These are phyloP conservation scores for Fusarium pininemorale DNA, from an alignment of 2,329 filamentous ascomycete genomes.

Conservation along the genomic window DNA sequence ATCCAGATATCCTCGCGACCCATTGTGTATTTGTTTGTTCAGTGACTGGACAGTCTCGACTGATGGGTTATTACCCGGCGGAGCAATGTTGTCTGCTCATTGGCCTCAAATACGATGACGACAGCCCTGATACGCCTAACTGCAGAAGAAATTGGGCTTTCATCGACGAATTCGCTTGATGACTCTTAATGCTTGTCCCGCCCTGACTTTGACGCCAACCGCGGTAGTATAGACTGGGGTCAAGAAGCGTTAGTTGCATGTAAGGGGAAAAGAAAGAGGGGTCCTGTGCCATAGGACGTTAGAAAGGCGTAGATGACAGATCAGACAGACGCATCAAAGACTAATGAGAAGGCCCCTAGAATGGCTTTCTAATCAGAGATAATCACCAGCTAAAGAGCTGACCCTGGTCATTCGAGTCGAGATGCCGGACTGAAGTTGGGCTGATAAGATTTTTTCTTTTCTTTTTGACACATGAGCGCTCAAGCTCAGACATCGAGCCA, in stretches of 20 bases:
- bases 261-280: constrained; percentile 7
- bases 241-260: constrained; percentile 12
- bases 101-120: constrained; percentile 1
- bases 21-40: not conserved
- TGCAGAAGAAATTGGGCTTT: not conserved
- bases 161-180: constrained; percentile 6
- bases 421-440: not conserved
- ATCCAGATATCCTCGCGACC: not conserved
- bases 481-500: not conserved
- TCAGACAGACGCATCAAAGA: not conserved
- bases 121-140: not conserved
- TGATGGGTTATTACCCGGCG: not conserved
- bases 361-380: not conserved
- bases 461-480: not conserved
- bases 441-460: not conserved
- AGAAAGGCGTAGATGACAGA: constrained; percentile 27
- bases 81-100: not conserved
- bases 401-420: not conserved
- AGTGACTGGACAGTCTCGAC: not conserved
- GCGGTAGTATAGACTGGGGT: constrained; percentile 11
- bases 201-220: constrained; percentile 23
- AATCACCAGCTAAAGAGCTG: not conserved
- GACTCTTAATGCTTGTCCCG: constrained; percentile 11
- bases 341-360: constrained; percentile 4
- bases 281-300: not conserved